Evolutionary conservation across 768 basidiomycete species (phyloP), one percentile per base, ranked within the genome.

Genomic region (Psilocybe cubensis): DNA sequence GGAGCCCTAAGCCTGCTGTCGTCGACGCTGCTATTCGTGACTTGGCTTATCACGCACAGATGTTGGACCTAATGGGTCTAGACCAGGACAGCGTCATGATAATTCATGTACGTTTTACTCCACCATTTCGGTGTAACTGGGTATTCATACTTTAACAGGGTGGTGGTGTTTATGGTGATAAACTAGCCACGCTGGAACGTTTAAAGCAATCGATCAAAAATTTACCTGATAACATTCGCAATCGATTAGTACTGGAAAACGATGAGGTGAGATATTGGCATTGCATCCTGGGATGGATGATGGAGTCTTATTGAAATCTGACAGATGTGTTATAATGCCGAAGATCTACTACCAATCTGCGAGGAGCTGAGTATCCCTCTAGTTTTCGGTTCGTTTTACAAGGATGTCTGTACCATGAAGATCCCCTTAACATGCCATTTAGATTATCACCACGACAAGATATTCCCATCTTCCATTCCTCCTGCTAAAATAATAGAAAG

Each of bases 51-150:
- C 96, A 98, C 59, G 86, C 86, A 58, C 86, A 96, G 70, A 90
- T 97, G 82, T 78, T 96, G 68, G 89, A 93, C 52, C 74, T 83
- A 18, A 93, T 96, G 91, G 89, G 85, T 0, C 68, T 93, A 28
- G 92, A 85, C 10, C 74, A 79, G n/a, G 93, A 98, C 56, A 85
- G 88, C 4, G 92, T 98, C 4, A 92, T 95, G 81, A 88, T 96
- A 60, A 81, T 95, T 8, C 93, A 95, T 72, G 84, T 88, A 66
- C 66, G 81, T 69, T 20, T 24, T 31, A 29, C 38, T 28, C 18
- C 14, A 17, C 12, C 0, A 3, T 12, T 35, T 48, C 12, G 41
- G 27, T 17, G 12, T 4, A 25, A 24, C 12, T 17, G 29, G 43
- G 63, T 48, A 53, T 44, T 17, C 14, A 31, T 38, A 3, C 8